phyloP scores from a whole-genome alignment of 306 rosid genomes.

The Pyrus pyrifolia region DNA sequence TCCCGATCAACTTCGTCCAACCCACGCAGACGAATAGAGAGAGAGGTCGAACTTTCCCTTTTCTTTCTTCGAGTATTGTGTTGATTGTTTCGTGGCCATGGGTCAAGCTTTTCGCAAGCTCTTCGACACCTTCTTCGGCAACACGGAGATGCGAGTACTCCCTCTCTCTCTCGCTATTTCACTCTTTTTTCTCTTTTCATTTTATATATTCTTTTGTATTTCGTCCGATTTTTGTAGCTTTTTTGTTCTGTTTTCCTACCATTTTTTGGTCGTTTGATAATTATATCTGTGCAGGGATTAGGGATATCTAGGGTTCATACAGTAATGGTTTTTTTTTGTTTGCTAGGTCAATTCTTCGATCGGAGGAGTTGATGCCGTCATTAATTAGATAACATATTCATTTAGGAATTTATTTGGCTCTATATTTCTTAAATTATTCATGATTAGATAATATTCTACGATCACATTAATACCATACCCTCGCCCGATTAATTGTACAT shows the following conservation, averaged over 20 bases:
- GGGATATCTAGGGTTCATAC: constrained; percentile 7
- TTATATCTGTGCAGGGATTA: neutral
- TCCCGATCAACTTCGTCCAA: neutral
- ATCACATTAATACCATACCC: neutral
- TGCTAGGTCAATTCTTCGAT: neutral
- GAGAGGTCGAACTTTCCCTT: neutral
- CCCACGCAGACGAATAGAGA: neutral
- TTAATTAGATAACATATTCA: neutral
- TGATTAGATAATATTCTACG: neutral
- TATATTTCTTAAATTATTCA: neutral
- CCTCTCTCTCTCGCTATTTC: neutral
- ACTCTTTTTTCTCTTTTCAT: neutral
- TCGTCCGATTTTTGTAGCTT: neutral
- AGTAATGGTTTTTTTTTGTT: neutral
- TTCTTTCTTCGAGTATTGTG: neutral
- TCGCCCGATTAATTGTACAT: neutral
- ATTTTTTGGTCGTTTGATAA: neutral
- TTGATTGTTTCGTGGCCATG: constrained; percentile 13
- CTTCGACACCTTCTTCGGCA: constrained; percentile 59
- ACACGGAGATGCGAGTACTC: constrained; percentile 56
- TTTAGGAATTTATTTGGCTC: neutral
- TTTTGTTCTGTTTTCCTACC: neutral
- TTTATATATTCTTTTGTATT: neutral
- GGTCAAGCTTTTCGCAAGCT: constrained; percentile 65
- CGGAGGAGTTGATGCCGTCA: neutral